Conservation (phyloP, 1,139 yeast species). For the Debaryomyces nepalensis region DNA sequence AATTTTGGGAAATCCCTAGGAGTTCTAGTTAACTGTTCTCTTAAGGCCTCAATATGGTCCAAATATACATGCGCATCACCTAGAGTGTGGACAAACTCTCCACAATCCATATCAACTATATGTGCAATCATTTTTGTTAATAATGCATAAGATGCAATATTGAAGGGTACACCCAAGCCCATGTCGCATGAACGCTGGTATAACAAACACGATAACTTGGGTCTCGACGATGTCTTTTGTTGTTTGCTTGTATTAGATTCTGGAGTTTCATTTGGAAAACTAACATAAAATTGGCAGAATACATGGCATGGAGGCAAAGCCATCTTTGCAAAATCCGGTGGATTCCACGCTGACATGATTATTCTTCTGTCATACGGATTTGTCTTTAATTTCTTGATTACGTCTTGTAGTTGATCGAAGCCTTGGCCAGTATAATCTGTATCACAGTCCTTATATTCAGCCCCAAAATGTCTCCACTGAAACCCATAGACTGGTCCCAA, state of each 20-base stretch:
- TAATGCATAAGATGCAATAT: slow-evolving; percentile 94
- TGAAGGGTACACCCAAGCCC: slow-evolving; percentile 99
- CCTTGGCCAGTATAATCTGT: slow-evolving; percentile 88
- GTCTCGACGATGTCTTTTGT: slow-evolving; percentile 38
- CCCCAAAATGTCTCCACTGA: slow-evolving; percentile 99
- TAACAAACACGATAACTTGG: slow-evolving; percentile 80
- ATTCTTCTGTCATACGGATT: slow-evolving; percentile 95
- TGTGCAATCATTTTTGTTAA: slow-evolving; percentile 95
- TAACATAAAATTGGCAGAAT: slow-evolving; percentile 92
- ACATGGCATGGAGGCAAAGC: slow-evolving; percentile 99
- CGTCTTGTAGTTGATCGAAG: slow-evolving; percentile 82
- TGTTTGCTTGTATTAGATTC: slow-evolving; percentile 21
- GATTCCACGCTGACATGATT: slow-evolving; percentile 97
- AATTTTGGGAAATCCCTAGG: slow-evolving; percentile 85
- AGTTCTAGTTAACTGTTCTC: slow-evolving; percentile 71
- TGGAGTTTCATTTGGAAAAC: slow-evolving; percentile 57
- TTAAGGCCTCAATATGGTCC: slow-evolving; percentile 90
- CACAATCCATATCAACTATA: slow-evolving; percentile 90
- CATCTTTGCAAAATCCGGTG: slow-evolving; percentile 91
- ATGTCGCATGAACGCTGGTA: slow-evolving; percentile 98
- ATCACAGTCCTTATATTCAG: slow-evolving; percentile 83
- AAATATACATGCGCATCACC: slow-evolving; percentile 96
- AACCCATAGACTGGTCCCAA: slow-evolving; percentile 98
- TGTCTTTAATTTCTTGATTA: slow-evolving; percentile 76
- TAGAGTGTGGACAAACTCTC: slow-evolving; percentile 91